These are phyloP conservation scores for Carex kokanica DNA, from an alignment of 176 grass and related monocot species.

Conservation along the genomic window DNA sequence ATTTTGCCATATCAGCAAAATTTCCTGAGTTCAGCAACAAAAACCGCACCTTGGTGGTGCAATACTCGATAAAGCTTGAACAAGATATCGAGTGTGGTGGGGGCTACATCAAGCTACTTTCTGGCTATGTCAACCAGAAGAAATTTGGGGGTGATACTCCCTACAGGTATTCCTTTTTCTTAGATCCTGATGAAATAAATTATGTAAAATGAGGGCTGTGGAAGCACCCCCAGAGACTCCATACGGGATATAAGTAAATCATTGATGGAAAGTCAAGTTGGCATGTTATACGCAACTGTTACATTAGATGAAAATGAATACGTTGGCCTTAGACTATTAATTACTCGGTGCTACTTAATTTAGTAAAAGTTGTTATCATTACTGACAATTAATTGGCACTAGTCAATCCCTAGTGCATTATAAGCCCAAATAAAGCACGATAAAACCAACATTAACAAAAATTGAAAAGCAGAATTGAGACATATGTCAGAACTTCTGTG, in stretches of 20 bases:
- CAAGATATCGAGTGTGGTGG: constrained; percentile 99
- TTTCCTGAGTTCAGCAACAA: constrained; percentile 87
- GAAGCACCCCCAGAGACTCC: background rate
- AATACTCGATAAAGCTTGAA: constrained; percentile 99
- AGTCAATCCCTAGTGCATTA: background rate
- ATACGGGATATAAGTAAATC: background rate
- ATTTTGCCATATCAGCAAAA: constrained; percentile 97
- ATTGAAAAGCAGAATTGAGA: background rate
- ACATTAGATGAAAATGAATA: background rate
- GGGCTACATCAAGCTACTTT: constrained; percentile 96
- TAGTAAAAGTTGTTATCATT: background rate
- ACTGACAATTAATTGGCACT: background rate
- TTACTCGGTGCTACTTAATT: background rate
- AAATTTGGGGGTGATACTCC: constrained; percentile 97
- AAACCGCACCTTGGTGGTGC: constrained; percentile 70
- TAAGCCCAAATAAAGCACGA: background rate
- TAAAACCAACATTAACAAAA: background rate
- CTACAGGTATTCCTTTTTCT: constrained; percentile 58
- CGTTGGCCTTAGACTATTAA: background rate
- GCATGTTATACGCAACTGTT: background rate
- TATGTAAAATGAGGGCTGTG: background rate
- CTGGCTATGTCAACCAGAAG: constrained; percentile 99
- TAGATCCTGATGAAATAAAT: background rate
- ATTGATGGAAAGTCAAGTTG: background rate
- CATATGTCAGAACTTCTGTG: background rate